Base-by-base conservation (phyloP, 495 filamentous ascomycete genomes). In the Apiosordaria backusii region DNA sequence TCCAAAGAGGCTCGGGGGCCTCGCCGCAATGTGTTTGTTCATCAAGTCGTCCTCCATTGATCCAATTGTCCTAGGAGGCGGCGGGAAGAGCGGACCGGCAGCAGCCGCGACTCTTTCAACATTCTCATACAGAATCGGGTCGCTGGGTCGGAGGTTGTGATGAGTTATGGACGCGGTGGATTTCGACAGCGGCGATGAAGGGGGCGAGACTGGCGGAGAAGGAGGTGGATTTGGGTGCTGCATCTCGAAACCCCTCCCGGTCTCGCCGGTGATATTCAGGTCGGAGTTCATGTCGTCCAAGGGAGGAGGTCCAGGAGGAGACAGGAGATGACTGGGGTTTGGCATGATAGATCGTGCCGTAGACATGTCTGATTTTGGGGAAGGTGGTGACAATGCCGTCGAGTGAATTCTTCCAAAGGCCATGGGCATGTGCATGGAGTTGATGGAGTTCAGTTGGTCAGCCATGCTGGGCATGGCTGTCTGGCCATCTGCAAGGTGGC, bases 141-240 rank as follows among this genome's bases (percentile, higher is more conserved):
- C 88, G 65, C 82, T 81, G 19, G 71, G 73, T 60, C 67, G 71
- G 59, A 78, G 71, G 62, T 68, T 67, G 21, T 70, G 74, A 1
- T 57, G 62, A 78, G 81, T 79, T 50, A 85, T 83, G 67, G 82
- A 81, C 68, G 82, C 70, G 57, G 84, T 45, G 6, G 13, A 45
- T 13, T 45, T 45, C 35, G 35, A 18, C 3, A 45, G 35, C 35
- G 35, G 35, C 35, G 35, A 45, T 24, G 80, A 81, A 61, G 84
- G 85, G 15, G 90, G 90, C 24, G 90, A 92, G 50, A 90, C 84
- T 7, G 90, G 90, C 70, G 90, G 90, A 52, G 90, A 92, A 35
- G 89, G 84, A 26, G 88, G 79, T 23, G 57, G 57, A n/a, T 61
- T 45, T 40, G 26, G 59, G 13, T 27, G 59, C 18, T 54, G 19